These are phyloP conservation scores for Dunaliella sp. DNA, from an alignment of 139 green algal genomes.

Conservation along the genomic window DNA sequence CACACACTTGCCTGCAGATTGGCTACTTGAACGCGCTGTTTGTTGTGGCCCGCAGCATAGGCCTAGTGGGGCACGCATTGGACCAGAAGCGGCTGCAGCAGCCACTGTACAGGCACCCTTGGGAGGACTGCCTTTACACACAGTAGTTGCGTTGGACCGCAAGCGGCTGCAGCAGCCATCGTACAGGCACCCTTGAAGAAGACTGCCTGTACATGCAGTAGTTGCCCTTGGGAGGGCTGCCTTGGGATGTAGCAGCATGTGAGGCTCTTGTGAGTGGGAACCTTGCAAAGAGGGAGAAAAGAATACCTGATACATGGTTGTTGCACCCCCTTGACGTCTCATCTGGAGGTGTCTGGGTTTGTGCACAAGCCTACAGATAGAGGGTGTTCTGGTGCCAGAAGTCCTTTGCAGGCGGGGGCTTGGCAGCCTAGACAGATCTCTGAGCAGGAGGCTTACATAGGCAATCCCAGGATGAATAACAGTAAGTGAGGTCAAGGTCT, in stretches of 20 bases:
- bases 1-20: too few species aligned
- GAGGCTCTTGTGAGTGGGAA: not conserved
- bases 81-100: constrained; percentile 93
- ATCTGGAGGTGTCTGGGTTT: too few species aligned
- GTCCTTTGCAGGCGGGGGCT: too few species aligned
- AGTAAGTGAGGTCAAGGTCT: too few species aligned
- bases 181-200: not conserved
- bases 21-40: constrained; percentile 96
- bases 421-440: too few species aligned
- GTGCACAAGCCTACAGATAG: too few species aligned
- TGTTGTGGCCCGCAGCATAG: constrained; percentile 88
- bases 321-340: constrained; percentile 27
- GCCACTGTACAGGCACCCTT: constrained; percentile 87
- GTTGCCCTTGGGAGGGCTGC: not conserved
- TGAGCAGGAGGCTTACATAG: too few species aligned
- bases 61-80: constrained; percentile 90
- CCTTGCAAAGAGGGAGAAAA: not conserved
- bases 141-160: not conserved
- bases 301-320: not conserved
- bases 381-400: too few species aligned
- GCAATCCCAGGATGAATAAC: too few species aligned
- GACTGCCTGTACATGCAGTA: not conserved
- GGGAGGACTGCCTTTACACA: constrained; percentile 76
- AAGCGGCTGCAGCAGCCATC: not conserved
- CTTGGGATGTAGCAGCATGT: not conserved